phyloP scores from a whole-genome alignment of 2,329 filamentous ascomycete genomes.

The Fusarium fujikuroi region DNA sequence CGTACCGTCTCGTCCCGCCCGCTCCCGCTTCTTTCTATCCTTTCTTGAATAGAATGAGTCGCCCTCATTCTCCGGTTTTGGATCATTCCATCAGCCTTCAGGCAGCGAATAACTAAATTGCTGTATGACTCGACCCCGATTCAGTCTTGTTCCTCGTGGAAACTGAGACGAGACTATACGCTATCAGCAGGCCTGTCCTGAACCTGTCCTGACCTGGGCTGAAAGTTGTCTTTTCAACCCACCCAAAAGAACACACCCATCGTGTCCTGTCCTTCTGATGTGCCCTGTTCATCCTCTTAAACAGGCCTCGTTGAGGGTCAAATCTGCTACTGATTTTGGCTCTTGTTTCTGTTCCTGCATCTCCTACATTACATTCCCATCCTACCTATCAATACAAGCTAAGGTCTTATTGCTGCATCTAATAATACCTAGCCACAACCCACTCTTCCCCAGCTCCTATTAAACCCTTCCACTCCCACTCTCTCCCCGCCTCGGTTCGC shows the following conservation, averaged over 20 bases:
- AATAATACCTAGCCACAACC: slow-evolving; percentile 30
- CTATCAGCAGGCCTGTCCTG: slow-evolving; percentile 54
- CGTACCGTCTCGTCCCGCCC: slow-evolving; percentile 45
- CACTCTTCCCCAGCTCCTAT: slow-evolving; percentile 36
- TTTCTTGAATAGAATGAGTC: slow-evolving; percentile 14
- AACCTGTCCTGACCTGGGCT: slow-evolving; percentile 22
- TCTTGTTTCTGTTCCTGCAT: slow-evolving; percentile 40
- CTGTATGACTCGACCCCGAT: slow-evolving; percentile 43
- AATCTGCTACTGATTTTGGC: slow-evolving; percentile 16
- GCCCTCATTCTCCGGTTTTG: slow-evolving; percentile 15
- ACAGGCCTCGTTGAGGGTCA: slow-evolving; percentile 33
- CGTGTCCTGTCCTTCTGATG: slow-evolving; percentile 43
- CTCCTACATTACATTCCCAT: slow-evolving; percentile 1
- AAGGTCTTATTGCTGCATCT: slow-evolving; percentile 16
- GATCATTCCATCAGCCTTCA: slow-evolving; percentile 10
- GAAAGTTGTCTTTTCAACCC: slow-evolving; percentile 39
- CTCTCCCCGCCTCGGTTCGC: slow-evolving; percentile 9
- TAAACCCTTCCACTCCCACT: slow-evolving; percentile 25
- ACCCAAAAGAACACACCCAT: slow-evolving; percentile 33
- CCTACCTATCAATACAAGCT: neutral
- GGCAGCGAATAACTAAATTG: slow-evolving; percentile 21
- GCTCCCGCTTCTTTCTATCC: slow-evolving; percentile 31
- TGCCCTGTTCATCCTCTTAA: slow-evolving; percentile 27
- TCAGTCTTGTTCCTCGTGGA: slow-evolving; percentile 47
- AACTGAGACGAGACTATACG: slow-evolving; percentile 51